Evolutionary conservation across 179 eudicot genomes (phyloP), one percentile per base, ranked within the genome.

Genomic region (Patellifolia procumbens): DNA sequence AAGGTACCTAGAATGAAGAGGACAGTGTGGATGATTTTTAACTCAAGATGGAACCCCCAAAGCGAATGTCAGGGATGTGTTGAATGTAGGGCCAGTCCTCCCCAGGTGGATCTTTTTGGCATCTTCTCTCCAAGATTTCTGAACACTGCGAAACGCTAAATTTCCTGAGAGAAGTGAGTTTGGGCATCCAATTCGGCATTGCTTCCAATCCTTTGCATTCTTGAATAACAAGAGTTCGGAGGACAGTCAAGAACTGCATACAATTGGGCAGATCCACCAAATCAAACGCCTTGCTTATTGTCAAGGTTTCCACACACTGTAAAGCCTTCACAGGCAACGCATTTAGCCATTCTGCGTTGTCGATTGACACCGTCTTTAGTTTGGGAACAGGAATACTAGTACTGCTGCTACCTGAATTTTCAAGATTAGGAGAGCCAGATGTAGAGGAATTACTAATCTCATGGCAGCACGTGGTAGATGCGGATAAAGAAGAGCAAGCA

Each of bases 1-100:
- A n/a, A n/a, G n/a, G n/a, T n/a, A n/a, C n/a, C n/a, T n/a, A n/a
- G n/a, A n/a, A n/a, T n/a, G n/a, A n/a, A n/a, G n/a, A n/a, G n/a
- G n/a, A n/a, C n/a, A n/a, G n/a, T n/a, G n/a, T n/a, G n/a, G n/a
- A n/a, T n/a, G n/a, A n/a, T n/a, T n/a, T n/a, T n/a, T n/a, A n/a
- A n/a, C n/a, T n/a, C n/a, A n/a, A n/a, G n/a, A n/a, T n/a, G n/a
- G n/a, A n/a, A n/a, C n/a, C n/a, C n/a, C n/a, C n/a, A n/a, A n/a
- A n/a, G n/a, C n/a, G n/a, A n/a, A n/a, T n/a, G n/a, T n/a, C n/a
- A 37, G 42, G 8, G 48, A 80, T 53, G 68, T 75, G 79, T 24
- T 53, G 67, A 32, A 80, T 80, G 31, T 31, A 35, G 16, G 39
- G 74, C 77, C 80, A 76, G 34, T 80, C 83, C 20, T 70, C 62